Evolutionary conservation across 768 basidiomycete genomes (phyloP).

Genomic region (Macrolepiota albuminosa): DNA sequence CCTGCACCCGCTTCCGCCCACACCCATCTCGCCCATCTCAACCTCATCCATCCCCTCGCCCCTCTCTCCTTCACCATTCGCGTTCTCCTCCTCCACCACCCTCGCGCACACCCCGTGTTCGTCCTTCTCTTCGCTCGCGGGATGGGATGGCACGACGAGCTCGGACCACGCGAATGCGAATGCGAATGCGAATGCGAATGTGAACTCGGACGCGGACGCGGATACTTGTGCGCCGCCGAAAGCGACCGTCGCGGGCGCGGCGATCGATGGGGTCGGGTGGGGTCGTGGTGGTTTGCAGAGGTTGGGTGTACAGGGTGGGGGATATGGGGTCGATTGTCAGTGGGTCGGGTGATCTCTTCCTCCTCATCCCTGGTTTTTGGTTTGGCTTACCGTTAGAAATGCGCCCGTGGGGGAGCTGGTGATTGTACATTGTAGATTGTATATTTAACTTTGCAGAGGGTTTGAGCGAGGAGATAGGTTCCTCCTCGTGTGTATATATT

Average conservation of each 20-base stretch:
- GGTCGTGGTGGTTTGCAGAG: neutral
- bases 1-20: neutral
- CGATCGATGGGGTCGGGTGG: neutral
- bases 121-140: neutral
- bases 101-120: neutral
- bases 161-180: neutral
- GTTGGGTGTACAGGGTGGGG: neutral
- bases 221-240: neutral
- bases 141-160: constrained; percentile 16
- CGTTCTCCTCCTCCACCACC: neutral
- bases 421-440: too few relatives aligned
- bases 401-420: too few relatives aligned
- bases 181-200: neutral
- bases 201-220: neutral
- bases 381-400: too few relatives aligned
- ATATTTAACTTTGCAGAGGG: too few relatives aligned
- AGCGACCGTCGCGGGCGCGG: neutral
- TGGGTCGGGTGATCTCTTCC: neutral
- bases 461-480: too few relatives aligned
- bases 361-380: too few relatives aligned
- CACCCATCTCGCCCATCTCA: neutral
- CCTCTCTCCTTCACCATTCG: neutral
- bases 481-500: too few relatives aligned
- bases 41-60: too few relatives aligned
- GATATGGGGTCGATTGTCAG: neutral